Percentiles rank a stretch among this genome's conserved stretches.
These are phyloP conservation scores for Flaveria robusta DNA, from an alignment of 129 eudicot species.

Conservation along the genomic window DNA sequence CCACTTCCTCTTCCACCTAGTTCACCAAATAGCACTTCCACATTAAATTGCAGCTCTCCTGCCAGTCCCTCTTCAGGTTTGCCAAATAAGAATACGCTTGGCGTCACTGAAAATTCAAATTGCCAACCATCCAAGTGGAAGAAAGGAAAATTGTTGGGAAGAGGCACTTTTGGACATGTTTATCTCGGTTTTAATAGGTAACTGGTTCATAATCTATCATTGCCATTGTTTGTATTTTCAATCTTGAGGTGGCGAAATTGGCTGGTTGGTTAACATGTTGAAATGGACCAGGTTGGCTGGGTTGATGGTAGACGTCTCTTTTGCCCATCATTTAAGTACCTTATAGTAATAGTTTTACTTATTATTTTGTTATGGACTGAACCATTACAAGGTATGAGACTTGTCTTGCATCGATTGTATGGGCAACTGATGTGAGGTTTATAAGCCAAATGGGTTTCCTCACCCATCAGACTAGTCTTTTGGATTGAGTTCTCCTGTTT, in stretches of 20 bases:
- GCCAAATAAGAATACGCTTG: constrained; percentile 50
- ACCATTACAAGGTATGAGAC: too few relatives aligned
- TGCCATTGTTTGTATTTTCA: not conserved
- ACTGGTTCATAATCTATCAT: not conserved
- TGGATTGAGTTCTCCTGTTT: too few relatives aligned
- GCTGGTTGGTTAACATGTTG: not conserved
- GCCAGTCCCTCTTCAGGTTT: constrained; percentile 63
- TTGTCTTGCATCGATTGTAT: too few relatives aligned
- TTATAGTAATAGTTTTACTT: not conserved
- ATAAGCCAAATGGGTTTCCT: too few relatives aligned
- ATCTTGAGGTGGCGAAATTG: not conserved
- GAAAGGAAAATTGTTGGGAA: constrained; percentile 86
- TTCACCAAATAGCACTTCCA: constrained; percentile 34
- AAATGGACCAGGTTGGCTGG: too few relatives aligned
- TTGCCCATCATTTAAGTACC: too few relatives aligned
- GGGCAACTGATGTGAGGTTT: too few relatives aligned
- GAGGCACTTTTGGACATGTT: constrained; percentile 98
- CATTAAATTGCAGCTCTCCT: constrained; percentile 50
- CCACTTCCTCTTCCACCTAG: constrained; percentile 73
- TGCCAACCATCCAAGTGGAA: constrained; percentile 68
- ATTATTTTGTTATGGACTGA: too few relatives aligned
- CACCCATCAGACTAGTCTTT: too few relatives aligned
- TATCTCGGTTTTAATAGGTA: constrained; percentile 94
- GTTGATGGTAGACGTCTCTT: too few relatives aligned
- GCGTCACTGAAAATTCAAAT: constrained; percentile 34